Conservation (phyloP, 2,329 filamentous ascomycete genomes). For the Alternaria novae-zelandiae region DNA sequence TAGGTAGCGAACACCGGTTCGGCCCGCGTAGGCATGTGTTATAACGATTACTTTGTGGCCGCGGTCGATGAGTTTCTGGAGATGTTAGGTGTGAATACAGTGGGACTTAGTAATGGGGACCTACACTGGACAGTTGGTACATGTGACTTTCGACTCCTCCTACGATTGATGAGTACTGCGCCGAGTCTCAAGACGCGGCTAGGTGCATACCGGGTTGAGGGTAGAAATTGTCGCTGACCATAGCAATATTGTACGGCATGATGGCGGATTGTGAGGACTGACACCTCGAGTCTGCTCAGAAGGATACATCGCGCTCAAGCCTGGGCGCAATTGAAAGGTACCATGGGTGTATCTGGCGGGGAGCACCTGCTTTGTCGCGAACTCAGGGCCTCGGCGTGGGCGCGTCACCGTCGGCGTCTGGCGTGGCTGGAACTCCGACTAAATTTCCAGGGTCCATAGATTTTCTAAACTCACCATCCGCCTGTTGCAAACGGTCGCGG, state of each 20-base stretch:
- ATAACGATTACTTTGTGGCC: constrained; percentile 98
- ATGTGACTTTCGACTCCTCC: constrained; percentile 97
- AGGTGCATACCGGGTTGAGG: constrained; percentile 74
- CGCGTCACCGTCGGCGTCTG: constrained; percentile 37
- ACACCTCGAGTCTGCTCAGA: constrained; percentile 19
- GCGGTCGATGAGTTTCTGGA: constrained; percentile 88
- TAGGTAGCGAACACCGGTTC: constrained; percentile 90
- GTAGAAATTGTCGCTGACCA: constrained; percentile 99
- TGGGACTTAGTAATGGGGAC: constrained; percentile 15
- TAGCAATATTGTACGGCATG: constrained; percentile 78
- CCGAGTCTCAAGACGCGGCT: not conserved
- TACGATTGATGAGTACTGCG: constrained; percentile 37
- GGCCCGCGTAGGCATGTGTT: constrained; percentile 90
- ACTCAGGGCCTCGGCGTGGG: constrained; percentile 11
- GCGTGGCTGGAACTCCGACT: constrained; percentile 25
- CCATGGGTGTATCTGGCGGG: not conserved
- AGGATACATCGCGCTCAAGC: constrained; percentile 30
- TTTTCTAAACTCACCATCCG: constrained; percentile 14
- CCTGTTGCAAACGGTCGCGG: constrained; percentile 3
- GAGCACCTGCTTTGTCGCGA: not conserved
- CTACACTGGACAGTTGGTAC: constrained; percentile 86
- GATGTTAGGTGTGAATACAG: constrained; percentile 14
- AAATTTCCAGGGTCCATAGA: constrained; percentile 33
- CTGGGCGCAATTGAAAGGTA: not conserved
- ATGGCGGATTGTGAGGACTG: constrained; percentile 28